phyloP scores from a whole-genome alignment of 2,329 filamentous ascomycete genomes.

The Monosporascus sp. region DNA sequence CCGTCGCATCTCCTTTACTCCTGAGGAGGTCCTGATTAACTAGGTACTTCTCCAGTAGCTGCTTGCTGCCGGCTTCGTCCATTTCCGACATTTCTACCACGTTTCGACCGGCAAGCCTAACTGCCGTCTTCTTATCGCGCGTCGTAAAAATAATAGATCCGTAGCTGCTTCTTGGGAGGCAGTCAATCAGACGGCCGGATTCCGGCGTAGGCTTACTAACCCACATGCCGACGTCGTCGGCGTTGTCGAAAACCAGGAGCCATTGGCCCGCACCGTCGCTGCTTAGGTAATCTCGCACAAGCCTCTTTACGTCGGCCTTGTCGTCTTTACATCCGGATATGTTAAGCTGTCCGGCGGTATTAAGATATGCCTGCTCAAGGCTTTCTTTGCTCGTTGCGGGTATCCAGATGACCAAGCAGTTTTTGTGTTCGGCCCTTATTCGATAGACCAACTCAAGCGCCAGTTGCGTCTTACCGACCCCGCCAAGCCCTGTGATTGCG shows the following conservation, averaged over 20 bases:
- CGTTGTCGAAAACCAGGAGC: too few species aligned
- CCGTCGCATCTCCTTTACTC: slow-evolving; percentile 1
- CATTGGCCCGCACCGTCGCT: too few species aligned
- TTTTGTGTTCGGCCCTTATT: slow-evolving; percentile 12
- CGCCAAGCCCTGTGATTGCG: slow-evolving; percentile 24
- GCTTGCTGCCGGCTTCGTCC: slow-evolving; percentile 2
- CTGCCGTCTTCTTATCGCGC: too few species aligned
- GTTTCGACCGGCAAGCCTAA: too few species aligned
- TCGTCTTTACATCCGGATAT: slow-evolving; percentile 16
- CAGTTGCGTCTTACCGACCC: slow-evolving; percentile 32
- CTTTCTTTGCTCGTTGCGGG: slow-evolving; percentile 18
- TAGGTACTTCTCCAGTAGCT: slow-evolving; percentile 27
- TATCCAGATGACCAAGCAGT: slow-evolving; percentile 35
- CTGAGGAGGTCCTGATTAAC: slow-evolving; percentile 22
- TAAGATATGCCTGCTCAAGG: slow-evolving; percentile 29
- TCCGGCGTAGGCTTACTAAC: too few species aligned
- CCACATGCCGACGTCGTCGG: too few species aligned
- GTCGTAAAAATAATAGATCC: too few species aligned
- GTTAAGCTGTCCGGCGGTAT: slow-evolving; percentile 17
- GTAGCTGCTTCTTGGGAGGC: slow-evolving; percentile 22
- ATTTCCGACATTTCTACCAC: too few species aligned
- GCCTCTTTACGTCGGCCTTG: slow-evolving; percentile 24
- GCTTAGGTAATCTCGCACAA: too few species aligned
- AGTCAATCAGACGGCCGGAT: slow-evolving; percentile 14
- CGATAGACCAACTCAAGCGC: slow-evolving; percentile 27